Evolutionary conservation across 2,329 filamentous ascomycete genomes (phyloP), one percentile per base, ranked within the genome.

Genomic region (Raffaelea arxii): DNA sequence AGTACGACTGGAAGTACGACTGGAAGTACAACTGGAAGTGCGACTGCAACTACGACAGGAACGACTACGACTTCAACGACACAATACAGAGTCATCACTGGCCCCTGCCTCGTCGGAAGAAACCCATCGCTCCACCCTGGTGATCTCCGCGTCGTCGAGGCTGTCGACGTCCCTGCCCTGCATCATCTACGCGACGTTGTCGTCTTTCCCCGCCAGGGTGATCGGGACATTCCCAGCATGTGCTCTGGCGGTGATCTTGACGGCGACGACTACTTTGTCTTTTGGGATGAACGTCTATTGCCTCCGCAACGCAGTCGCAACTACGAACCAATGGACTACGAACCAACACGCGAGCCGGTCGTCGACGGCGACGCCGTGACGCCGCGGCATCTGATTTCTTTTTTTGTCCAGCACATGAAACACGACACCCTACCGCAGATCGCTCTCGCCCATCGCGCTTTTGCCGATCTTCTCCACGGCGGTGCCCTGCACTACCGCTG

Each of bases 111-210:
- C 6, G 72, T 98, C 1, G 90, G 89, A 1, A 82, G 92, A 23
- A 98, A 98, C 55, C 92, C 92, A 0, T 96, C 91, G 0, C 73
- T 98, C 6, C 91, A 98, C 56, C 86, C 90, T 0, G 92, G 92
- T 4, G 92, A 98, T 58, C 78, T 97, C 40, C 82, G 92, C 21
- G 78, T 96, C 1, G 91, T 97, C 2, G 75, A 80, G 51, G 92
- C 92, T 3, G 82, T 97, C 4, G 76, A 97, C 54, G 72, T 80
- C 2, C 77, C 80, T 1, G 68, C 69, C n/a, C 68, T 98, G 4
- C 77, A 72, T 40, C 86, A 96, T 56, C 71, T 96, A 4, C 82
- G 77, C 47, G 82, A 97, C 58, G 86, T 94, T 1, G 82, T 97
- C 1, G 89, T 97, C 0, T 83, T 98, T 42, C 87, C 92, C 51